Base-by-base conservation (phyloP, 2,329 filamentous ascomycete species). In the Allantophomopsis lycopodina region DNA sequence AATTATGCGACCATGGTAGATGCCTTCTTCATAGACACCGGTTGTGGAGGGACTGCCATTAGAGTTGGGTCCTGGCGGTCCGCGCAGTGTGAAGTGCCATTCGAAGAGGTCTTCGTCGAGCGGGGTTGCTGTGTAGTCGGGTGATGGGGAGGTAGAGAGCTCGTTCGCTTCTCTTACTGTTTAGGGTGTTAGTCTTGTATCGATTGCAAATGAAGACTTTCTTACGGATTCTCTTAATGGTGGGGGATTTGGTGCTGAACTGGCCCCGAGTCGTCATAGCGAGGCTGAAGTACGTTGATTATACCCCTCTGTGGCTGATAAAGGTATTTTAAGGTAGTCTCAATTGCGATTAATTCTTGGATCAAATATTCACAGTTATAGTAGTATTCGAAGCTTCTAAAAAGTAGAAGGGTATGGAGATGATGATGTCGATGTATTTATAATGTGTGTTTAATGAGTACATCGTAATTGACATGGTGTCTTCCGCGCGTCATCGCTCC, bases 61-160 rank as follows among this genome's bases (percentile, higher is more conserved):
- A 31, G 79, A 75, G 0, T 86, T 88, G 23, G 31, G 11, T 2
- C 36, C 40, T n/a, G 89, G 89, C 0, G 89, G 88, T 0, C 91
- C 91, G 38, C 81, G 77, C n/a, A 98, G 70, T 0, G 91, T 98
- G 63, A 96, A 98, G 66, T 98, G 91, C 91, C 91, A 98, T 62
- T 96, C 88, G 63, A 94, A 94, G 40, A 98, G 78, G 61, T 96
- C 87, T 23, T 76, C 69, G 56, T 96, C 89, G 45, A 89, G 75
- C 32, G 91, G 91, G 4, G 79, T 69, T 32, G 89, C 91, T 50
- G 81, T 76, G 62, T 89, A 93, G 64, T 94, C 86, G 40, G 83
- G 68, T 2, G 85, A 91, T 4, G 89, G 86, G 31, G 82, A 73
- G 42, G 68, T 70, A 44, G 84, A 78, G 41, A 98, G 75, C 58